Conservation (phyloP, 768 basidiomycete genomes). For the Austroboletus eburneus region DNA sequence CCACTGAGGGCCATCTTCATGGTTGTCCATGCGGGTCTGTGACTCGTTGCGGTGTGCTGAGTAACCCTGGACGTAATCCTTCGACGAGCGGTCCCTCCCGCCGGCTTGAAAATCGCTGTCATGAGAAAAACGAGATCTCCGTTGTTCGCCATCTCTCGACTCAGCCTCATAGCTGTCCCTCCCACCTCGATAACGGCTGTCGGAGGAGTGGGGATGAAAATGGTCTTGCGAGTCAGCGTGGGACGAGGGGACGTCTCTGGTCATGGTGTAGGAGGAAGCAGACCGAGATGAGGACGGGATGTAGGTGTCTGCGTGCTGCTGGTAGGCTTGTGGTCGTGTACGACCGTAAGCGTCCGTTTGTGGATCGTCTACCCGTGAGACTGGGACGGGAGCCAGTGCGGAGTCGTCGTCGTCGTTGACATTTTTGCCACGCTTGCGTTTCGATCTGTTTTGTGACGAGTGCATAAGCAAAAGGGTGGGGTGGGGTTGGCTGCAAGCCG, state of each 20-base stretch:
- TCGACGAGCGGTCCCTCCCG: constrained; percentile 42
- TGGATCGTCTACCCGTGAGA: constrained; percentile 48
- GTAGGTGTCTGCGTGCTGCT: constrained; percentile 42
- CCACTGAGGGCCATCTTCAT: constrained; percentile 38
- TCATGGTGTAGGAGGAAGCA: constrained; percentile 43
- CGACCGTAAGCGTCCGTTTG: constrained; percentile 52
- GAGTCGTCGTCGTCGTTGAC: constrained; percentile 47
- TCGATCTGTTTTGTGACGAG: constrained; percentile 37
- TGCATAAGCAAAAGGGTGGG: constrained; percentile 33
- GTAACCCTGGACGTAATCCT: constrained; percentile 44
- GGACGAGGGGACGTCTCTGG: constrained; percentile 50
- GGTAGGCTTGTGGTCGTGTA: constrained; percentile 41
- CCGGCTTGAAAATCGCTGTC: constrained; percentile 40
- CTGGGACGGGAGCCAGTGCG: constrained; percentile 32
- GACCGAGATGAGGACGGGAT: constrained; percentile 43
- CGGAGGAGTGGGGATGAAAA: constrained; percentile 37
- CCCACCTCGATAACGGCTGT: constrained; percentile 48
- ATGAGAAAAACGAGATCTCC: constrained; percentile 39
- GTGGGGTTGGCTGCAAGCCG: constrained; percentile 18
- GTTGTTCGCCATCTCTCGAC: constrained; percentile 43
- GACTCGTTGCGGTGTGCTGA: constrained; percentile 46
- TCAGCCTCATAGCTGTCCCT: constrained; percentile 48
- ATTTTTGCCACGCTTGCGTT: constrained; percentile 51
- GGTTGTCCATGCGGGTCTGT: constrained; percentile 38
- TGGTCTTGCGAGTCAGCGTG: constrained; percentile 44